A percentile compares a stretch with the other conserved stretches of the same genome.
Evolutionary conservation across 306 rosid genomes (phyloP).

Genomic region (Senna siamea): DNA sequence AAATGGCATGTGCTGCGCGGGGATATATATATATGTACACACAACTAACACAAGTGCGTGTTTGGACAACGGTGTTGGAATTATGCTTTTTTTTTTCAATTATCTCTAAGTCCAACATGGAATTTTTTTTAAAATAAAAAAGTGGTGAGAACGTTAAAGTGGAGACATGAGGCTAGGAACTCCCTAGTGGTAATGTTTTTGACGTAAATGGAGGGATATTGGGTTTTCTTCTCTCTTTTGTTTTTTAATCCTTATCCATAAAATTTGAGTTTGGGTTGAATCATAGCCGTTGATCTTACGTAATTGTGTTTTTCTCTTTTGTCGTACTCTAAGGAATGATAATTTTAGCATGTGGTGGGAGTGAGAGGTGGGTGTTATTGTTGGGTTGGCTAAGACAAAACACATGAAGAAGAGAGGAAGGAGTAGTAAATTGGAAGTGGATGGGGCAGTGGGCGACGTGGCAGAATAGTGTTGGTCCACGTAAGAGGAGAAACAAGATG

Average conservation of each 20-base stretch:
- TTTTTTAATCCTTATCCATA: slow-evolving; percentile 51
- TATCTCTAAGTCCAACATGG: slow-evolving; percentile 33
- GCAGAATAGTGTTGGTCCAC: slow-evolving; percentile 36
- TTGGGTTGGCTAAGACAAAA: slow-evolving; percentile 1
- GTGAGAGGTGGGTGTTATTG: not conserved
- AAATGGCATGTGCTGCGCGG: not conserved
- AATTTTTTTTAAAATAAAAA: too few relatives aligned
- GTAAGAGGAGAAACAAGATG: slow-evolving; percentile 11
- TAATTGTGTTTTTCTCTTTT: not conserved
- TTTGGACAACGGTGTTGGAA: not conserved
- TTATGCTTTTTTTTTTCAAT: not conserved
- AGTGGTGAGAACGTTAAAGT: too few relatives aligned
- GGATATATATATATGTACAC: slow-evolving; percentile 20
- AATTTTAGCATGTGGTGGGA: slow-evolving; percentile 45
- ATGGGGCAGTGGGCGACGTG: slow-evolving; percentile 25
- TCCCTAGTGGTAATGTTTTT: slow-evolving; percentile 4
- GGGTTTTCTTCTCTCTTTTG: not conserved
- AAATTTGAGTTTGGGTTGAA: not conserved
- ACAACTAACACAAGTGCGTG: not conserved
- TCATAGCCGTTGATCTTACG: slow-evolving; percentile 32
- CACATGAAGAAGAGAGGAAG: not conserved
- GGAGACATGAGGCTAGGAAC: slow-evolving; percentile 17
- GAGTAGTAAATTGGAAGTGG: slow-evolving; percentile 14
- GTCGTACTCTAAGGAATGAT: too few relatives aligned
- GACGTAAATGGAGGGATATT: slow-evolving; percentile 28